Percentiles rank a stretch among this genome's conserved stretches.
Evolutionary conservation across 1,284 basidiomycete species (phyloP).

Genomic region (Meira miltonrushii): DNA sequence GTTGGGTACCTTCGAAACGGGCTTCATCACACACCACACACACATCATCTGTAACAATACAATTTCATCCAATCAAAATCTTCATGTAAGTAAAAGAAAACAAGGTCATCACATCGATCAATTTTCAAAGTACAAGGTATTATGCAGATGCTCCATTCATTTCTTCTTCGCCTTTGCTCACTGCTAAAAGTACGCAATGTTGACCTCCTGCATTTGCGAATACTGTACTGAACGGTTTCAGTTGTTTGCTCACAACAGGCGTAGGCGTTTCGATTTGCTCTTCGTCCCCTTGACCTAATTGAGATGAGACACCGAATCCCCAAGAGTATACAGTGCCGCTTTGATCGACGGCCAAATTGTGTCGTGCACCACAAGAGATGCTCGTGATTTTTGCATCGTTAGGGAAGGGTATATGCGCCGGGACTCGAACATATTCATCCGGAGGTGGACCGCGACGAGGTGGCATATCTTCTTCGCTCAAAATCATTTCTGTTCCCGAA

Average conservation of each 20-base stretch:
- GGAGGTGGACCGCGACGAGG: slow-evolving; percentile 18
- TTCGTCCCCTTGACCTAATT: slow-evolving; percentile 57
- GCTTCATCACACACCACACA: no score
- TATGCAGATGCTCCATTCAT: neutral
- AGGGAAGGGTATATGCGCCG: slow-evolving; percentile 50
- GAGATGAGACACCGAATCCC: slow-evolving; percentile 67
- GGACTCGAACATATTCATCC: slow-evolving; percentile 32
- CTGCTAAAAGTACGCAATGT: slow-evolving; percentile 55
- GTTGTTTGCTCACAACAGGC: slow-evolving; percentile 60
- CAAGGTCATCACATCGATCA: neutral
- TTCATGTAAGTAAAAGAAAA: no score
- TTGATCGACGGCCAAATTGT: slow-evolving; percentile 73
- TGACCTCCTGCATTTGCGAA: slow-evolving; percentile 56
- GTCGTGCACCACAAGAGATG: slow-evolving; percentile 71
- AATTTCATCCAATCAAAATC: no score
- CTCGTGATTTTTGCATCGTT: slow-evolving; percentile 62
- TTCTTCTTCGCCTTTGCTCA: slow-evolving; percentile 19
- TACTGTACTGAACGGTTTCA: slow-evolving; percentile 55
- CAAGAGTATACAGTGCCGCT: slow-evolving; percentile 76
- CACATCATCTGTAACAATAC: no score
- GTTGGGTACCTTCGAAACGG: neutral
- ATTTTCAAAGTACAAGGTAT: neutral
- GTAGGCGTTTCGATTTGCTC: slow-evolving; percentile 61
- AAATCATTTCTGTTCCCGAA: slow-evolving; percentile 7
- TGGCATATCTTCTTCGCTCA: slow-evolving; percentile 16